A percentile compares a stretch with the other conserved stretches of the same genome.
These are phyloP conservation scores for Pouteria glomerata DNA, from an alignment of 148 eudicot genomes.

Conservation along the genomic window DNA sequence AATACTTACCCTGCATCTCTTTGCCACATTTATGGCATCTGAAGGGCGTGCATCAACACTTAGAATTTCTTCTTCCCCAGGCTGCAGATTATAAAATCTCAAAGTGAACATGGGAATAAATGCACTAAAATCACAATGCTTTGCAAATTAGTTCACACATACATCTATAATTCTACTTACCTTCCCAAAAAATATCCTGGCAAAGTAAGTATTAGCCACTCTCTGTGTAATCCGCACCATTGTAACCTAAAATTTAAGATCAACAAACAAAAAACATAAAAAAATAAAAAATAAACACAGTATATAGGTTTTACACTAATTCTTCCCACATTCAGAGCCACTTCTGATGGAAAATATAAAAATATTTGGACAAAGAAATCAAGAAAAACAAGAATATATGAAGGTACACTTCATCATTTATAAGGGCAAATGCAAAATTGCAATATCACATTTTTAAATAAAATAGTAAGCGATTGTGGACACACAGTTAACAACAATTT, in stretches of 20 bases:
- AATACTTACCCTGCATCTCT: conserved; percentile 51
- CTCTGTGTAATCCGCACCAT: conserved; percentile 72
- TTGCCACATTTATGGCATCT: conserved; percentile 79
- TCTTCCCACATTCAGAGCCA: not conserved
- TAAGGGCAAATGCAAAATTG: not conserved
- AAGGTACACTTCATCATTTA: not conserved
- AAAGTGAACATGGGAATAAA: not conserved
- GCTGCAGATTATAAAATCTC: conserved; percentile 25
- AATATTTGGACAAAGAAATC: not conserved
- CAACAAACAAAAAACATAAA: not conserved
- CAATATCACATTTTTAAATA: not conserved
- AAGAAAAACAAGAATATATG: not conserved
- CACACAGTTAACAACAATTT: not conserved
- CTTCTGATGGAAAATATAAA: not conserved
- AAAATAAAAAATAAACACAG: not conserved
- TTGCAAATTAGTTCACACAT: not conserved
- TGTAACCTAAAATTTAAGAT: conserved; percentile 44
- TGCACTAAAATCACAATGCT: not conserved
- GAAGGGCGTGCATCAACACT: conserved; percentile 78
- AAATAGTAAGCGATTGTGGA: not conserved
- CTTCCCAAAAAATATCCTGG: conserved; percentile 60
- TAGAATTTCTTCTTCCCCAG: conserved; percentile 41
- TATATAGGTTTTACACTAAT: not conserved
- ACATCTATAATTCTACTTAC: conserved; percentile 16
- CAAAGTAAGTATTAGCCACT: conserved; percentile 50